Evolutionary conservation across 2,329 filamentous ascomycete species (phyloP).

Genomic region (Daldinia sp.): DNA sequence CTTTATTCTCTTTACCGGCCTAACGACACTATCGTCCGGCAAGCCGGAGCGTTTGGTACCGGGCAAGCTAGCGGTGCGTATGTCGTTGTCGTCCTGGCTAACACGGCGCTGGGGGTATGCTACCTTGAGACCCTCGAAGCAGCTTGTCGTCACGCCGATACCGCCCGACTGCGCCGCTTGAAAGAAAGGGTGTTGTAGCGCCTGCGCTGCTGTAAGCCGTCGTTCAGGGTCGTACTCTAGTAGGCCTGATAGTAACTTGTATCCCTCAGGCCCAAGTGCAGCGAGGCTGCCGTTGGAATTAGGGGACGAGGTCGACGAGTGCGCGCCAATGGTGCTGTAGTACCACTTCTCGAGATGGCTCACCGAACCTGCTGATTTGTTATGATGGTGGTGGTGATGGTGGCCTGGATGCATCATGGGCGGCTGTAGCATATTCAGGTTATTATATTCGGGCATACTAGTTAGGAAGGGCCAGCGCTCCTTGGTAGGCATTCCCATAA

Average conservation of each 20-base stretch:
- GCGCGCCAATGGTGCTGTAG: constrained; percentile 71
- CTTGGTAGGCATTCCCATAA: constrained; percentile 89
- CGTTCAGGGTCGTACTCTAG: constrained; percentile 94
- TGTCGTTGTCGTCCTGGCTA: constrained; percentile 95
- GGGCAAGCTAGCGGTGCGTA: constrained; percentile 85
- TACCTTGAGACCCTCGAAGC: constrained; percentile 87
- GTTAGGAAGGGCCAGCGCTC: constrained; percentile 86
- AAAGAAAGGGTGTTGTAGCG: constrained; percentile 92
- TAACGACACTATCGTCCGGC: constrained; percentile 78
- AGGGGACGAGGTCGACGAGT: constrained; percentile 57
- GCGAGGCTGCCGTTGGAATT: constrained; percentile 55
- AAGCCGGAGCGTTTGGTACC: constrained; percentile 90
- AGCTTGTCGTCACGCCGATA: constrained; percentile 79
- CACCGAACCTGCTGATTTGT: constrained; percentile 48
- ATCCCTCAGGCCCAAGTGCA: constrained; percentile 77
- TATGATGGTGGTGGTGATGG: constrained; percentile 44
- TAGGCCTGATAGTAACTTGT: constrained; percentile 80
- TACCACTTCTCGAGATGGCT: constrained; percentile 80
- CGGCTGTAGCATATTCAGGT: constrained; percentile 67
- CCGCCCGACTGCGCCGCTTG: constrained; percentile 52
- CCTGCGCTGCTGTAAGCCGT: constrained; percentile 85
- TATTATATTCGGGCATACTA: constrained; percentile 85
- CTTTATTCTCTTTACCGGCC: constrained; percentile 69
- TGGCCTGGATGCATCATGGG: constrained; percentile 54
- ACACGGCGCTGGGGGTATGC: constrained; percentile 92